Evolutionary conservation across 768 basidiomycete genomes (phyloP), one percentile per base, ranked within the genome.

Genomic region (Cystobasidium tubakii): DNA sequence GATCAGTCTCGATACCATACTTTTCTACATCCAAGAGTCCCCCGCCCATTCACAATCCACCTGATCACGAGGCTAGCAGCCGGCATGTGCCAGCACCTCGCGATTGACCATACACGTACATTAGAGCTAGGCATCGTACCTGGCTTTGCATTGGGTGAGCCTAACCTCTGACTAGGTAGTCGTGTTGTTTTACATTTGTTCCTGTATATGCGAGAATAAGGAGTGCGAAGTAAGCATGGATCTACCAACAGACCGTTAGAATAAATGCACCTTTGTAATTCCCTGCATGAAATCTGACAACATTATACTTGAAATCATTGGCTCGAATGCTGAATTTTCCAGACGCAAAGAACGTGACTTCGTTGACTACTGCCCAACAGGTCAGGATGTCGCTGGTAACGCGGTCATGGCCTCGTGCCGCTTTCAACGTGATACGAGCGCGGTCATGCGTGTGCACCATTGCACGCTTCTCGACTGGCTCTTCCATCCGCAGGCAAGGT

Each of bases 31-130:
- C 29, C 6, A 60, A 60, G 21, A 60, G 57, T 21, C 57, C 57
- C 4, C 57, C 57, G 6, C 57, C 57, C 4, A 12, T 34, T 60
- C 57, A 60, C 15, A 60, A 60, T 29, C 57, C 57, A 23, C 69
- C 69, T 31, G 69, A 71, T 71, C 69, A 60, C 29, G 69, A 57
- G 23, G 69, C 69, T 31, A 71, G 69, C 55, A 71, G 69, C 42
- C 69, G 69, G 17, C 69, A 71, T 39, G 33, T 71, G 2, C 69
- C 69, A 4, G 7, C 44, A 7, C 31, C 66, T 50, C 34, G 9
- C 23, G 10, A 27, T 12, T 65, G 46, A 50, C 42, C 17, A 17
- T 42, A 42, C 9, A 42, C 42, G 17, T 7, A 42, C 17, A 17
- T 17, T 7, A 42, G 7, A 54, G 39, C 39, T 6, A 39, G 15